These are phyloP conservation scores for Tetrapisispora fleetii DNA, from an alignment of 805 yeast genomes.

Conservation along the genomic window DNA sequence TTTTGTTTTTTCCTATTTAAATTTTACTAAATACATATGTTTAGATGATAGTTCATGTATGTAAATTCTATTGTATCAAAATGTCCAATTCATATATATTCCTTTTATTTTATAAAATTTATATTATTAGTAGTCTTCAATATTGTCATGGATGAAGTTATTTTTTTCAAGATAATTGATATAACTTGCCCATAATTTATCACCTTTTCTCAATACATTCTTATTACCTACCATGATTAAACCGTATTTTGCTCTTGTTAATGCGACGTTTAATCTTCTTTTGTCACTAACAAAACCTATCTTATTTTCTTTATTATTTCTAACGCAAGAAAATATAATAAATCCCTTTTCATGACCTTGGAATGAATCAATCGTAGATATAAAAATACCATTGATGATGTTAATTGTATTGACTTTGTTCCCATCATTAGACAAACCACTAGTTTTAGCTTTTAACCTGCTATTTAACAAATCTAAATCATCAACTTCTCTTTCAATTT, in stretches of 20 bases:
- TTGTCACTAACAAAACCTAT: conserved; percentile 56
- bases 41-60: too few species aligned
- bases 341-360: conserved; percentile 96
- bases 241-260: conserved; percentile 60
- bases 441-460: conserved; percentile 6
- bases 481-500: conserved; percentile 44
- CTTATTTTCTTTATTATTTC: conserved; percentile 45
- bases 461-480: conserved; percentile 47
- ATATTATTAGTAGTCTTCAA: conserved; percentile 11
- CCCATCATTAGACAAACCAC: background rate
- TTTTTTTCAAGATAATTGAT: conserved; percentile 33
- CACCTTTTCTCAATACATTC: conserved; percentile 36
- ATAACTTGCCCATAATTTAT: conserved; percentile 42
- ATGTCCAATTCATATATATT: too few species aligned
- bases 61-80: too few species aligned
- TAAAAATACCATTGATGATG: conserved; percentile 36
- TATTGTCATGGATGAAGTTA: conserved; percentile 22
- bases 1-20: too few species aligned
- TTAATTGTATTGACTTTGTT: conserved; percentile 19
- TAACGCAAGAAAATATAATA: conserved; percentile 64
- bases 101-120: too few species aligned
- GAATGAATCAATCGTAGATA: conserved; percentile 75
- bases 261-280: conserved; percentile 60
- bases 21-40: too few species aligned
- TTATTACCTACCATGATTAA: conserved; percentile 54